Evolutionary conservation across 169 alveolate genomes (phyloP).

Genomic region (Babesia sp.): DNA sequence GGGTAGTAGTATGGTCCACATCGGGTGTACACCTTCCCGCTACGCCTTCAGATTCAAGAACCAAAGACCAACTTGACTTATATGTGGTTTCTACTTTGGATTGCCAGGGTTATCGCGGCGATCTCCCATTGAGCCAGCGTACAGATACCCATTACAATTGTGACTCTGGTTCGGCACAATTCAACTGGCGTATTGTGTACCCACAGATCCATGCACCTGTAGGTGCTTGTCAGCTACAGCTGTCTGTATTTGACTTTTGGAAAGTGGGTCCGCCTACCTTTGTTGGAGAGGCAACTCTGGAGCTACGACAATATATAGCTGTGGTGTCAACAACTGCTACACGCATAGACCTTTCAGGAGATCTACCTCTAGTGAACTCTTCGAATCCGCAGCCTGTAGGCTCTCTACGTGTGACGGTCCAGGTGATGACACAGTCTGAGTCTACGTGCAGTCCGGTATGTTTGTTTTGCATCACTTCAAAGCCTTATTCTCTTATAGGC

Average conservation of each 20-base stretch:
- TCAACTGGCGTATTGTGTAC: conserved; percentile 90
- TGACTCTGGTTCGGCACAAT: conserved; percentile 82
- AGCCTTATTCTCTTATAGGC: conserved; percentile 31
- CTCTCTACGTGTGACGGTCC: conserved; percentile 84
- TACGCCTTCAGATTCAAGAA: conserved; percentile 30
- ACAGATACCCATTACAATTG: conserved; percentile 91
- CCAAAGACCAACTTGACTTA: conserved; percentile 73
- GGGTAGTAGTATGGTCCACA: conserved; percentile 64
- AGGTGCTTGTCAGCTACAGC: conserved; percentile 86
- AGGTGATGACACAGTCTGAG: conserved; percentile 87
- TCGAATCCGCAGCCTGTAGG: conserved; percentile 79
- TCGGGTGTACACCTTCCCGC: conserved; percentile 66
- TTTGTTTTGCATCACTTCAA: not conserved
- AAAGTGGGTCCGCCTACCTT: conserved; percentile 84
- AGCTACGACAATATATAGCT: conserved; percentile 80
- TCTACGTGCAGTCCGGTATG: conserved; percentile 84
- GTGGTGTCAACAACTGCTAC: conserved; percentile 80
- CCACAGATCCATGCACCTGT: conserved; percentile 84
- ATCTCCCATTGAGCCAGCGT: conserved; percentile 73
- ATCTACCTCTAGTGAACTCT: conserved; percentile 78
- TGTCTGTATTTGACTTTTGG: conserved; percentile 83
- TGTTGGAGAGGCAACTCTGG: conserved; percentile 84
- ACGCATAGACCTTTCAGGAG: conserved; percentile 82
- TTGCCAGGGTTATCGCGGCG: conserved; percentile 82
- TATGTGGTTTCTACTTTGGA: conserved; percentile 79